Conservation (phyloP, 2,329 filamentous ascomycete genomes). For the Tolypocladium tropicale region DNA sequence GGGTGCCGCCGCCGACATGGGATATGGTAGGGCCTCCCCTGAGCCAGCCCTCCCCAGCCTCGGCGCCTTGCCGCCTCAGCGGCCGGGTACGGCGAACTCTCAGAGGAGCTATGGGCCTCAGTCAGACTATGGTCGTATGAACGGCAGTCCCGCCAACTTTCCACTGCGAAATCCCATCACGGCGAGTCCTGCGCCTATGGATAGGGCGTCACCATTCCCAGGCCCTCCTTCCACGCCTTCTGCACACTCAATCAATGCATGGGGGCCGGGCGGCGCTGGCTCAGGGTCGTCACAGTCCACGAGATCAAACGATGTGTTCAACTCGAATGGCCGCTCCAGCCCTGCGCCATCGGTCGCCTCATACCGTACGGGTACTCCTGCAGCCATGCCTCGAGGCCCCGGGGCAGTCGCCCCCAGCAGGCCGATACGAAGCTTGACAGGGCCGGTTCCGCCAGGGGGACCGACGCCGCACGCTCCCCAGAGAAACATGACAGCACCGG, state of each 20-base stretch:
- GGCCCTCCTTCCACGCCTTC: conserved; percentile 21
- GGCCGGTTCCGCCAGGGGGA: conserved; percentile 21
- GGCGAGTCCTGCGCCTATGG: conserved; percentile 19
- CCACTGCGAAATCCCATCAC: conserved; percentile 12
- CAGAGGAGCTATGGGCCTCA: conserved; percentile 19
- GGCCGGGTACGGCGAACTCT: conserved; percentile 24
- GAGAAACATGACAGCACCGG: conserved; percentile 35
- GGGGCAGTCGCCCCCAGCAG: conserved; percentile 13
- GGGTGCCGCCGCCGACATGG: conserved; percentile 50
- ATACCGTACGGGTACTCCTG: conserved; percentile 11
- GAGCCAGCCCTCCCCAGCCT: conserved; percentile 22
- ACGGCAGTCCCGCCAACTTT: conserved; percentile 6
- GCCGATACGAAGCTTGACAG: conserved; percentile 29
- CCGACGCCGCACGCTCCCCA: conserved; percentile 26
- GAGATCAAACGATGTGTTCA: conserved; percentile 18
- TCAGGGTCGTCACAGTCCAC: conserved; percentile 6
- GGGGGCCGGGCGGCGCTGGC: conserved; percentile 20
- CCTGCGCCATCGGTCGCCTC: conserved; percentile 20
- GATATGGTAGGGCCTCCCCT: conserved; percentile 31
- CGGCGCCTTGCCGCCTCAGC: conserved; percentile 16
- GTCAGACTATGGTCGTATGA: conserved; percentile 7
- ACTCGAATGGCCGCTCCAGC: conserved; percentile 20
- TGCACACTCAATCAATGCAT: not conserved
- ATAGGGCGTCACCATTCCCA: conserved; percentile 19
- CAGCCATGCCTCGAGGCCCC: conserved; percentile 9